Base-by-base conservation (phyloP, 768 basidiomycete genomes). In the Udeniomyces megalosporus region DNA sequence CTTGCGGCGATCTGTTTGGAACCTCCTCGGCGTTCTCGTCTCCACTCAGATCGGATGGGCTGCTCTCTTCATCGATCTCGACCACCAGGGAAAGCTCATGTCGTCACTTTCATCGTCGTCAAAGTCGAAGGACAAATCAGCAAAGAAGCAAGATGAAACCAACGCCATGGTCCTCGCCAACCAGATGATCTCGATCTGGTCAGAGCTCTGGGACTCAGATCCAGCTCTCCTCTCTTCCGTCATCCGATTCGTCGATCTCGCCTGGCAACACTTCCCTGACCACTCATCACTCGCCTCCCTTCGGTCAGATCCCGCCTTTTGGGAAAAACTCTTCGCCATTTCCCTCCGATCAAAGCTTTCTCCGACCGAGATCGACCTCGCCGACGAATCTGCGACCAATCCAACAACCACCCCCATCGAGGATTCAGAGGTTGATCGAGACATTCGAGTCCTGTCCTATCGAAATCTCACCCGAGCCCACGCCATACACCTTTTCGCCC, bases 181-280 rank as follows among this genome's bases (percentile, higher is more conserved):
- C 42, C 71, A 72, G 35, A 80, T 82, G 62, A 74, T 92, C 8
- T 77, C 75, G 6, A 78, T 77, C 49, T 89, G 87, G 87, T 80
- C 81, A 53, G 80, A 80, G 28, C 76, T 85, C 49, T 88, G 88
- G 84, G 81, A 85, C 47, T 72, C 79, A 31, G 86, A 87, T 64
- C 87, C 90, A 0, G 79, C 83, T 22, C 75, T 91, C 10, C 77
- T 95, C 14, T 79, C 84, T 0, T 81, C 83, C 12, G 79, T 87
- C 22, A 74, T 93, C 52, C 77, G 80, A 5, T 93, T 92, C 75
- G 73, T 89, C 67, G 80, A 83, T 65, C 77, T 82, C 28, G 81
- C 86, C 20, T 86, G 87, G 88, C 80, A 85, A 71, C 84, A 88
- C 68, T 82, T 82, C 31, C 75, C 83, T 66, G 84, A 91, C 69